phyloP scores from a whole-genome alignment of 1,284 basidiomycete species.

The Gymnopus androsaceus region DNA sequence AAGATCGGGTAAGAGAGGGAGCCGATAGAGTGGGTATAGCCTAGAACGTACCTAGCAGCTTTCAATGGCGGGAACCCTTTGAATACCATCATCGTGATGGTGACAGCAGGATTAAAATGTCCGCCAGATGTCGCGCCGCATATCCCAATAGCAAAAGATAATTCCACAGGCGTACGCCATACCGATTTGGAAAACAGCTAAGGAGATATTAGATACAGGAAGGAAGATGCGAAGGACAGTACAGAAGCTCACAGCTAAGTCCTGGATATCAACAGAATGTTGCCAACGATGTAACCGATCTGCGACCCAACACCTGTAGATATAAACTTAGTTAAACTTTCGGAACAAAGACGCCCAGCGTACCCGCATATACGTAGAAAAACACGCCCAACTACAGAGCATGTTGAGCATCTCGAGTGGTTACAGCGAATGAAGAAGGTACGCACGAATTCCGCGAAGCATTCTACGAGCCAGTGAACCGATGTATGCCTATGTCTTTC shows the following conservation, averaged over 20 bases:
- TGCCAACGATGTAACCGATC: constrained; percentile 55
- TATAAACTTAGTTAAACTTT: background rate
- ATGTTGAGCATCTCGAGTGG: background rate
- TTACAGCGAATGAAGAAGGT: background rate
- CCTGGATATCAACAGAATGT: constrained; percentile 40
- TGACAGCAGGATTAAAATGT: constrained; percentile 66
- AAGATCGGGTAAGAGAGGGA: background rate
- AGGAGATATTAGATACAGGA: background rate
- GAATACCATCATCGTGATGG: constrained; percentile 55
- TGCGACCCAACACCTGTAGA: constrained; percentile 58
- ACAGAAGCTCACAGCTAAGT: constrained; percentile 50
- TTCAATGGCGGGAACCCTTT: constrained; percentile 57
- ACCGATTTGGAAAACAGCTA: constrained; percentile 64
- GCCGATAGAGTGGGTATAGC: too few species aligned
- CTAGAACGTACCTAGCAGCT: constrained; percentile 45
- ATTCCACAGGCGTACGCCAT: constrained; percentile 66
- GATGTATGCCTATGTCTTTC: constrained; percentile 53
- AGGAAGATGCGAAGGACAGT: background rate
- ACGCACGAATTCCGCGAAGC: constrained; percentile 60
- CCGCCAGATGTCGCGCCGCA: constrained; percentile 60
- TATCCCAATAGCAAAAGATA: constrained; percentile 56
- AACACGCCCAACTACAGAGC: constrained; percentile 41
- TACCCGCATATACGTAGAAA: constrained; percentile 58
- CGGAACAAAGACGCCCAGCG: constrained; percentile 12
- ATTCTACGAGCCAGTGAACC: constrained; percentile 56